These are phyloP conservation scores for Carex arenaria DNA, from an alignment of 202 grass and related monocot genomes.

Conservation along the genomic window DNA sequence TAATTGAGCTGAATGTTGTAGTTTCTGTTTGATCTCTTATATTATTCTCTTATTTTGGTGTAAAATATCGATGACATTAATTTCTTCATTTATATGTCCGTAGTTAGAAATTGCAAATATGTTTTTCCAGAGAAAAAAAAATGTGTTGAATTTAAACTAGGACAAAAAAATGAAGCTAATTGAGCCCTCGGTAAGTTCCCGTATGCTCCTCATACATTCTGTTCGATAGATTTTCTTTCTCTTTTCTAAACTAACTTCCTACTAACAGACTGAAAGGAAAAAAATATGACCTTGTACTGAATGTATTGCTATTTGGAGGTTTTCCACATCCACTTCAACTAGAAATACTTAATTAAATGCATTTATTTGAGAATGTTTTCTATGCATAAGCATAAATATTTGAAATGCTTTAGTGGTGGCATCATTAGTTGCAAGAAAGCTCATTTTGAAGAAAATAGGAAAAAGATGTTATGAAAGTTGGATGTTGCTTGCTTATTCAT, in stretches of 20 bases:
- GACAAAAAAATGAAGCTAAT: background rate
- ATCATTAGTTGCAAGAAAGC: too few species aligned
- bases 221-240: background rate
- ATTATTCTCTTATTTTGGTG: background rate
- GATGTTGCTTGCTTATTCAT: background rate
- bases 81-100: background rate
- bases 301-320: background rate
- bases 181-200: background rate
- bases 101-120: background rate
- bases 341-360: background rate
- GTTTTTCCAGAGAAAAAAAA: background rate
- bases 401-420: too few species aligned
- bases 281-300: background rate
- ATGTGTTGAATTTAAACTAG: background rate
- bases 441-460: background rate
- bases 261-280: background rate
- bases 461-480: background rate
- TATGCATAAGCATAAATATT: background rate
- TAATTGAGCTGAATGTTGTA: background rate
- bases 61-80: background rate
- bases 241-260: background rate
- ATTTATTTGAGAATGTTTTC: background rate
- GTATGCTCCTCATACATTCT: background rate
- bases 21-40: background rate
- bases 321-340: background rate